Base-by-base conservation (phyloP, 2,329 filamentous ascomycete species). In the Trichophyton benhamiae region DNA sequence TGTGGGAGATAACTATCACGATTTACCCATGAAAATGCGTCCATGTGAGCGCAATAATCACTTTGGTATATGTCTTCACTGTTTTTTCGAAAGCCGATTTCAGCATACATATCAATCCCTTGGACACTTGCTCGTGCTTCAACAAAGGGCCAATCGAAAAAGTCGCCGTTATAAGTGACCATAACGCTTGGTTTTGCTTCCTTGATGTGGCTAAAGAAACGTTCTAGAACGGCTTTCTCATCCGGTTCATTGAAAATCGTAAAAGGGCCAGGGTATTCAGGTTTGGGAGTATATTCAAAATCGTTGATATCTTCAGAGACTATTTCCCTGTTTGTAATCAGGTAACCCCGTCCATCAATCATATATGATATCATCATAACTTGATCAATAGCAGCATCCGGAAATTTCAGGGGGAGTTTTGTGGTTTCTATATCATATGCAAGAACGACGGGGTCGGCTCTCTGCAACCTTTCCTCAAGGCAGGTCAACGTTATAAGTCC, bases 321-420 rank as follows among this genome's bases (percentile, higher is more conserved):
- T 63, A 99, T 95, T 72, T 97, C 91, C 69, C 95, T 85, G 72
- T 99, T 99, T 3, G 94, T 99, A 74, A 99, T 97, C 41, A 99
- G 80, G 68, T 97, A 99, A 3, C 94, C 94, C 75, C 96, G 91
- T 0, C 94, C 95, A 68, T 99, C 94, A 69, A 99, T 97, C 95
- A 99, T 99, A 78, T 99, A 99, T 36, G 95, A 99, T 73, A 99
- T 92, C 94, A 99, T 99, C 91, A 99, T 99, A 71, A 99, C 87
- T 72, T 96, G 92, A 76, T 99, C 94, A 65, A 96, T 87, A 3
- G 91, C 83, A 1, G 94, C 87, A 71, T 99, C 95, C 27, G 94
- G 95, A 68, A 99, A 99, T 74, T 99, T 99, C 60, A 99, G 79
- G 1, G 95, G 94, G 15, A 94, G 79, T 71, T 99, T 99, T 3